Percentiles rank a stretch among this genome's conserved stretches.
These are phyloP conservation scores for Annulohypoxylon truncatum DNA, from an alignment of 2,329 filamentous ascomycete species.

Conservation along the genomic window DNA sequence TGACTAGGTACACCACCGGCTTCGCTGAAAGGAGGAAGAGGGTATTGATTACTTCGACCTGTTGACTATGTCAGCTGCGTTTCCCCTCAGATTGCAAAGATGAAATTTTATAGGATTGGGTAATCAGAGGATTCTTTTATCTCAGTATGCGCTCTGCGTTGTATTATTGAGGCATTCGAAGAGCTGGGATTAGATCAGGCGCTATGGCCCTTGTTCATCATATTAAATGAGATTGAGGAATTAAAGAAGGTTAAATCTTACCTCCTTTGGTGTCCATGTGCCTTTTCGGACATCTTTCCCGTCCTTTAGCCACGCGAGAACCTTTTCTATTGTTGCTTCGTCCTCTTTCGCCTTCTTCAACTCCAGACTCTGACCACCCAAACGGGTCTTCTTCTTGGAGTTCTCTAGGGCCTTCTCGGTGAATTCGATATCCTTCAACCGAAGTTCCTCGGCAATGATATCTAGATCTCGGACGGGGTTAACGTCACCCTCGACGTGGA, in stretches of 20 bases:
- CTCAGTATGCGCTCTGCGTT: slow-evolving; percentile 88
- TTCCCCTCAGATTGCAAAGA: slow-evolving; percentile 16
- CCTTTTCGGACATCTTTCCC: slow-evolving; percentile 96
- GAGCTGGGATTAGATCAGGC: slow-evolving; percentile 99
- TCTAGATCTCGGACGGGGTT: slow-evolving; percentile 93
- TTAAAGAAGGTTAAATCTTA: slow-evolving; percentile 63
- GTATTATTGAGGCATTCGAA: slow-evolving; percentile 85
- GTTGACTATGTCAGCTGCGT: slow-evolving; percentile 48
- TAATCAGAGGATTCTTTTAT: slow-evolving; percentile 81
- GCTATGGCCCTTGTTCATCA: slow-evolving; percentile 99
- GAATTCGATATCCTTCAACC: slow-evolving; percentile 99
- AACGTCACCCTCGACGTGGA: slow-evolving; percentile 98
- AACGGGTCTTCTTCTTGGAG: slow-evolving; percentile 91
- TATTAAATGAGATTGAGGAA: slow-evolving; percentile 49
- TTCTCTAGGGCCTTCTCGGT: slow-evolving; percentile 93
- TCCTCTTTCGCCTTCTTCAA: slow-evolving; percentile 98
- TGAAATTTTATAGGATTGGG: slow-evolving; percentile 30
- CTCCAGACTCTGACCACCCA: slow-evolving; percentile 94
- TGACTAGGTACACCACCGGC: slow-evolving; percentile 96
- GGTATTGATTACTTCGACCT: slow-evolving; percentile 98
- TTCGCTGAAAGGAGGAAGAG: slow-evolving; percentile 95
- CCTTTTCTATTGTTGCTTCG: slow-evolving; percentile 91
- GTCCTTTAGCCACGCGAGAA: slow-evolving; percentile 82
- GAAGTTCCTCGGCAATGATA: slow-evolving; percentile 96
- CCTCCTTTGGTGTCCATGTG: slow-evolving; percentile 93